These are phyloP conservation scores for Aspergillus avenaceus DNA, from an alignment of 495 filamentous ascomycete genomes.

Conservation along the genomic window DNA sequence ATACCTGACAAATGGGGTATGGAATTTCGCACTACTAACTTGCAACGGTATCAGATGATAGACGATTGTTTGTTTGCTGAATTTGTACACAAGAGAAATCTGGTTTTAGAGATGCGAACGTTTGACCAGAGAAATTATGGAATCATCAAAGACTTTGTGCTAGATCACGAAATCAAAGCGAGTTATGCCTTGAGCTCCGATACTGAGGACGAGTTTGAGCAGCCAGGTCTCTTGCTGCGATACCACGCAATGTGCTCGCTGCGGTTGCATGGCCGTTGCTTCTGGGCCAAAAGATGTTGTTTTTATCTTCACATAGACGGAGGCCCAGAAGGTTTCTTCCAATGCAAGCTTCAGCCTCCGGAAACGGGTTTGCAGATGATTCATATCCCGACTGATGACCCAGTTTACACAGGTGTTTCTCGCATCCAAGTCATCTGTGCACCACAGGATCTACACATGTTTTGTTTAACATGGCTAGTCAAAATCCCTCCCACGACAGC, in stretches of 20 bases:
- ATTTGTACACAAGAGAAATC: slow-evolving; percentile 18
- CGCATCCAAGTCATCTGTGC: slow-evolving; percentile 24
- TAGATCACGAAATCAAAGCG: slow-evolving; percentile 26
- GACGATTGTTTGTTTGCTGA: slow-evolving; percentile 34
- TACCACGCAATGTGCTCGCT: slow-evolving; percentile 33
- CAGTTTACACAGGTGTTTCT: slow-evolving; percentile 14
- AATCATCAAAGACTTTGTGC: slow-evolving; percentile 27
- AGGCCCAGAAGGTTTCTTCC: slow-evolving; percentile 29
- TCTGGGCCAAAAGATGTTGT: slow-evolving; percentile 33
- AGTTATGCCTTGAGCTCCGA: not conserved
- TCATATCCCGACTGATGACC: slow-evolving; percentile 5
- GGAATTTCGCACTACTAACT: slow-evolving; percentile 30
- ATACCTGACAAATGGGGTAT: slow-evolving; percentile 24
- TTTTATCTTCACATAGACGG: slow-evolving; percentile 28
- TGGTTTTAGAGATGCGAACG: slow-evolving; percentile 27
- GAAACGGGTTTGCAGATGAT: slow-evolving; percentile 15
- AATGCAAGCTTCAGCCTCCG: slow-evolving; percentile 12
- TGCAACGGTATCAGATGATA: slow-evolving; percentile 22
- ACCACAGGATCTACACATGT: slow-evolving; percentile 19
- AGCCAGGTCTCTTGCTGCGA: slow-evolving; percentile 4
- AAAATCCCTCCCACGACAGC: slow-evolving; percentile 4
- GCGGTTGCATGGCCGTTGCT: slow-evolving; percentile 23
- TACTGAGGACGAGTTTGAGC: not conserved
- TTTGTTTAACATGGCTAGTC: slow-evolving; percentile 28
- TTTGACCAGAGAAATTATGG: slow-evolving; percentile 27